Evolutionary conservation across 331 rosid species (phyloP), one percentile per base, ranked within the genome.

Genomic region (Quercus phellos): DNA sequence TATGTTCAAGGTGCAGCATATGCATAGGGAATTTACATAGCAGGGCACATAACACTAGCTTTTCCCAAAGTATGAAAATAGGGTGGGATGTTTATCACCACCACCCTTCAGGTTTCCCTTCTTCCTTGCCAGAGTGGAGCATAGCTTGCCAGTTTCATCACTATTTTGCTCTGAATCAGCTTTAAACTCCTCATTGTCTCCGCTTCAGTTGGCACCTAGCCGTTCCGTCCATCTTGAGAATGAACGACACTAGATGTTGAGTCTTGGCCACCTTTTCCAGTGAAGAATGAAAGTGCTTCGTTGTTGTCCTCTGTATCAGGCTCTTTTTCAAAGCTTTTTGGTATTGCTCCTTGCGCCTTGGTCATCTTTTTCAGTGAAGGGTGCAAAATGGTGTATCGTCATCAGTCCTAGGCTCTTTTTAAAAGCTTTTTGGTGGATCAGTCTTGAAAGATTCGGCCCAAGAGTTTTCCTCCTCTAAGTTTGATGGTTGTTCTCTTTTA

Each of bases 31-130:
- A 73, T 26, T 74, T 0, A 46, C 51, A 3, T 0, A 46, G 51
- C 61, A 24, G 46, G 73, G 60, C 42, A 74, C 35, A 76, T 1
- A 60, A 24, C 17, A 54, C 79, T 88, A 92, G 86, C 78, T 86
- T 83, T 84, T 94, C 18, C 93, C 86, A 0, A 88, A 90, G 85
- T 79, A 92, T 10, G 95, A 86, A 79, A 94, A 79, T 58, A 88
- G 82, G 21, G 89, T 86, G 46, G 89, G 87, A 42, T 90, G 97
- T 75, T 90, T 92, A 76, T 89, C 92, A 58, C 68, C 67, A 27
- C 82, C 81, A 77, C 55, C 22, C 80, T 88, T 94, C 43, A 71
- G 26, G 70, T 83, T 90, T 73, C 46, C 85, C 81, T 85, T 89
- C 84, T 89, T 94, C 85, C 81, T 90, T 67, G 55, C 85, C 9